Conservation (phyloP, 495 filamentous ascomycete species). For the Hypoxylon intermedium region DNA sequence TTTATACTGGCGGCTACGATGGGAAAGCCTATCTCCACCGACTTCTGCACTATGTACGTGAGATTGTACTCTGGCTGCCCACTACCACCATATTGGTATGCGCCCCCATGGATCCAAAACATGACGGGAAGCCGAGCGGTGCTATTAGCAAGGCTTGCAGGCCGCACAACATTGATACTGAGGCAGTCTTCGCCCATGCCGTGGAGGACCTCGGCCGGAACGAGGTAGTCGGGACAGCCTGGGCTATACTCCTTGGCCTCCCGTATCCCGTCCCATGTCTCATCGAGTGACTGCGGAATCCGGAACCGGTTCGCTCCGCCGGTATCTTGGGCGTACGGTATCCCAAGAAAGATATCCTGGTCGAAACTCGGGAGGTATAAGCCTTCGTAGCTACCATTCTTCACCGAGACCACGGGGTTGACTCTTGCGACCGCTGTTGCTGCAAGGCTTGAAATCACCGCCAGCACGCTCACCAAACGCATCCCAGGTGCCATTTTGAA, state of each 20-base stretch:
- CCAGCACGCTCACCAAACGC: constrained; percentile 13
- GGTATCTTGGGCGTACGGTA: constrained; percentile 71
- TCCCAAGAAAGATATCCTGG: constrained; percentile 65
- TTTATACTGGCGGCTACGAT: constrained; percentile 56
- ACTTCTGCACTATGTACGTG: constrained; percentile 52
- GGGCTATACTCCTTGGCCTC: constrained; percentile 52
- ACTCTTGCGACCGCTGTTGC: constrained; percentile 4
- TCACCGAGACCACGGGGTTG: constrained; percentile 30
- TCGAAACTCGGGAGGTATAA: constrained; percentile 41
- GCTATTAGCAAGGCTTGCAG: constrained; percentile 44
- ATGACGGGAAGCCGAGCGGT: constrained; percentile 60
- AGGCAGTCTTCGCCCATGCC: constrained; percentile 71
- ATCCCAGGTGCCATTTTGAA: constrained; percentile 7
- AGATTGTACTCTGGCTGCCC: constrained; percentile 58
- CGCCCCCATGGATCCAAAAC: constrained; percentile 74
- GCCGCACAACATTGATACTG: constrained; percentile 69
- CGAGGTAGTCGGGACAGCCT: constrained; percentile 60
- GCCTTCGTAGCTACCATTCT: constrained; percentile 48
- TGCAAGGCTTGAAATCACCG: neutral
- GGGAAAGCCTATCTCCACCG: constrained; percentile 55
- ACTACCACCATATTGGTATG: constrained; percentile 67
- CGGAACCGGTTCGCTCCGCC: constrained; percentile 65
- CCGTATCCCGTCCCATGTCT: constrained; percentile 53
- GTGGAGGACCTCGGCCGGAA: constrained; percentile 52
- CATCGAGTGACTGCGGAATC: constrained; percentile 60